Conservation (phyloP, 495 filamentous ascomycete species). For the Ascodesmis nigricans region DNA sequence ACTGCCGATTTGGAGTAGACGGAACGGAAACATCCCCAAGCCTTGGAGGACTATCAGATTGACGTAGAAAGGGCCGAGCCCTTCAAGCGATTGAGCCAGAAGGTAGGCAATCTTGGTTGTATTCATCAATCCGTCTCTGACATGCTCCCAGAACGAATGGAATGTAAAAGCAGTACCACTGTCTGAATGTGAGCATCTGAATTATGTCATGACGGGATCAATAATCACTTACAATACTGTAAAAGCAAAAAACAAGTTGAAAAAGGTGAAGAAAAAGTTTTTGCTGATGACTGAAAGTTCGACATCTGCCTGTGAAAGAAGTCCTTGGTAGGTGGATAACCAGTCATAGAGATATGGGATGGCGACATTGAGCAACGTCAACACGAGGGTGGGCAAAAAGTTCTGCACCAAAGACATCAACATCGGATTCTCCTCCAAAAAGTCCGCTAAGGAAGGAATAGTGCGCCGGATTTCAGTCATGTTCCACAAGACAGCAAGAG, state of each 20-base stretch:
- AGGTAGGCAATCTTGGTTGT: constrained; percentile 53
- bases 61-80: constrained; percentile 62
- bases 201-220: neutral
- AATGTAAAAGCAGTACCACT: constrained; percentile 43
- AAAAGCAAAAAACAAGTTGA: constrained; percentile 93
- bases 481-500: constrained; percentile 55
- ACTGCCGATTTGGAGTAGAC: constrained; percentile 73
- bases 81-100: constrained; percentile 52
- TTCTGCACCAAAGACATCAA: constrained; percentile 60
- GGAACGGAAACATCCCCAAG: constrained; percentile 76
- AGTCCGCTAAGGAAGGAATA: constrained; percentile 44
- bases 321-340: constrained; percentile 72
- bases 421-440: constrained; percentile 42
- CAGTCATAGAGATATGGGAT: constrained; percentile 92
- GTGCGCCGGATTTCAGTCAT: constrained; percentile 53
- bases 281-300: constrained; percentile 90
- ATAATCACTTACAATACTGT: constrained; percentile 38
- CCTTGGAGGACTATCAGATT: constrained; percentile 91
- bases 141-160: constrained; percentile 41
- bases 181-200: neutral
- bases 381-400: constrained; percentile 60
- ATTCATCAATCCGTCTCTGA: constrained; percentile 53
- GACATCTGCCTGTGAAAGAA: constrained; percentile 86
- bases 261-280: constrained; percentile 99
- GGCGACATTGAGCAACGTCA: constrained; percentile 66